Conservation (phyloP, 2,329 filamentous ascomycete species). For the Exophiala aquamarina region DNA sequence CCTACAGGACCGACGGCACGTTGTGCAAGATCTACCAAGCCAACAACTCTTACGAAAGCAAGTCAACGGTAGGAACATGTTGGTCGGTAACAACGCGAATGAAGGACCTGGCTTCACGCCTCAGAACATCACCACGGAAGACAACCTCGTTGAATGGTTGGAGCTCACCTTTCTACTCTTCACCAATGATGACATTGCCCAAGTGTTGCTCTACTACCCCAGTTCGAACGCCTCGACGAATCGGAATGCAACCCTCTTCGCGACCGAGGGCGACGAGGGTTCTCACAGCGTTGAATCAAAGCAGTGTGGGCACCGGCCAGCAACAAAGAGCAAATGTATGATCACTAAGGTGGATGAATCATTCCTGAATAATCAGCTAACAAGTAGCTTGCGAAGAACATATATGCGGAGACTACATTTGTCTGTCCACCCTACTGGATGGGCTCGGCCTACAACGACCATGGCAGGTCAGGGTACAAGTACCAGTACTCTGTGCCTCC, state of each 20-base stretch:
- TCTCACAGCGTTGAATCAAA: conserved; percentile 53
- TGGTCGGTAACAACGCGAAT: conserved; percentile 50
- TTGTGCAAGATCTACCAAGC: conserved; percentile 39
- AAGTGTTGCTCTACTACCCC: conserved; percentile 40
- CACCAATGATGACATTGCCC: conserved; percentile 39
- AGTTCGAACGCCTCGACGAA: conserved; percentile 31
- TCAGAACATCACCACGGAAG: conserved; percentile 44
- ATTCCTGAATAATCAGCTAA: conserved; percentile 2
- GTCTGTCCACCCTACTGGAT: conserved; percentile 58
- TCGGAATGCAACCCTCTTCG: conserved; percentile 32
- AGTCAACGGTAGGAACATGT: conserved; percentile 40
- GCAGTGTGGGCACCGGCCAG: conserved; percentile 51
- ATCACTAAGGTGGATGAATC: background rate
- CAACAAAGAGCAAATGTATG: conserved; percentile 49
- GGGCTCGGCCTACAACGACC: conserved; percentile 48
- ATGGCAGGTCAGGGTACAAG: conserved; percentile 52
- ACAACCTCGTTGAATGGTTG: conserved; percentile 43
- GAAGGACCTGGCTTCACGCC: conserved; percentile 50
- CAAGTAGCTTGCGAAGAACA: conserved; percentile 35
- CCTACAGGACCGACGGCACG: conserved; percentile 36
- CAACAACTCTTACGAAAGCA: conserved; percentile 36
- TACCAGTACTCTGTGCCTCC: conserved; percentile 57
- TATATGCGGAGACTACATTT: conserved; percentile 57
- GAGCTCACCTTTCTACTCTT: conserved; percentile 42
- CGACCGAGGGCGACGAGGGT: conserved; percentile 38